phyloP scores from a whole-genome alignment of 2,329 filamentous ascomycete species.

The Penicillium sumatraense region DNA sequence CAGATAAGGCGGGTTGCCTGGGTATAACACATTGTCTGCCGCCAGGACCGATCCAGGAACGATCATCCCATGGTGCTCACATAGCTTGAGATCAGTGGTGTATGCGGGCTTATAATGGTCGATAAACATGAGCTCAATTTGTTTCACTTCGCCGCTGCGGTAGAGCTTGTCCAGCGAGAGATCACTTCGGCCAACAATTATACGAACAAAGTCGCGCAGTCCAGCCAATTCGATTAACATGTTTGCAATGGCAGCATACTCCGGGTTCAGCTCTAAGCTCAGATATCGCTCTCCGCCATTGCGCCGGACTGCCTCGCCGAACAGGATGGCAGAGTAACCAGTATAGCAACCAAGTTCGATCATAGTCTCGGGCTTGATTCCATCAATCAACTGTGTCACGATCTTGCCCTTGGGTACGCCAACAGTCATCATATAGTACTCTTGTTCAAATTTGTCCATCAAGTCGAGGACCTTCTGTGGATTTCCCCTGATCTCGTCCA shows the following conservation, averaged over 20 bases:
- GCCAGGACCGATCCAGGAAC: conserved; percentile 55
- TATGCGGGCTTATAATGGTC: conserved; percentile 83
- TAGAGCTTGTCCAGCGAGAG: conserved; percentile 67
- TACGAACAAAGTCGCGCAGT: conserved; percentile 69
- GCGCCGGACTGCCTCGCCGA: conserved; percentile 67
- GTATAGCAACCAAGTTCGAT: conserved; percentile 82
- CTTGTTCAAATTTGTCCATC: conserved; percentile 71
- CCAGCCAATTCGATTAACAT: conserved; percentile 76
- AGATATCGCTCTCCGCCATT: conserved; percentile 70
- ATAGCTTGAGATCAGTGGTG: conserved; percentile 73
- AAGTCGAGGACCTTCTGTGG: conserved; percentile 67
- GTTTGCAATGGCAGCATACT: conserved; percentile 72
- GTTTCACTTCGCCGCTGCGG: conserved; percentile 55
- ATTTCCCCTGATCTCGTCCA: conserved; percentile 67
- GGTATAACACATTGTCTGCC: conserved; percentile 51
- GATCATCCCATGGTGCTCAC: conserved; percentile 71
- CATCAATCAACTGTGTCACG: conserved; percentile 68
- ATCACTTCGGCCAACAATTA: conserved; percentile 72
- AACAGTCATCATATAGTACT: conserved; percentile 80
- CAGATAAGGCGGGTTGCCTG: conserved; percentile 52
- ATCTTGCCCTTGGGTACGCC: conserved; percentile 75
- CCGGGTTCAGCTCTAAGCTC: conserved; percentile 73
- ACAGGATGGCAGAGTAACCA: conserved; percentile 80
- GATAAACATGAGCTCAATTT: conserved; percentile 75
- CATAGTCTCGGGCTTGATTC: conserved; percentile 70